Conservation (phyloP, 371 early-diverging fungal genomes). For the Saksenaea oblongispora region DNA sequence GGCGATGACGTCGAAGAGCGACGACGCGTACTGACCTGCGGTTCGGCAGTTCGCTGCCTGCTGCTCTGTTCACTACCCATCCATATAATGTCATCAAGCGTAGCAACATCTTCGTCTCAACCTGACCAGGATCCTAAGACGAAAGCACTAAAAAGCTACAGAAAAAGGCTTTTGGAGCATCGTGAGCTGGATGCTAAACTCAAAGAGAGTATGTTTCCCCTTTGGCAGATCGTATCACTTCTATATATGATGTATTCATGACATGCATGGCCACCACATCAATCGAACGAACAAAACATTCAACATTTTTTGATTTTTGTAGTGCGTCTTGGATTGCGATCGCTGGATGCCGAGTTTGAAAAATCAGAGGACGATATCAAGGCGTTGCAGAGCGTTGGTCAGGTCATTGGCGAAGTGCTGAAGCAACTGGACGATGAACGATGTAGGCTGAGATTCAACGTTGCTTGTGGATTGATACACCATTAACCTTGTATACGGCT, state of each 20-base stretch:
- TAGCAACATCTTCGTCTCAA: constrained; percentile 28
- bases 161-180: constrained; percentile 88
- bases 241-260: background rate
- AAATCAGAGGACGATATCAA: constrained; percentile 99
- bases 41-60: background rate
- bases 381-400: constrained; percentile 98
- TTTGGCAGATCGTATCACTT: background rate
- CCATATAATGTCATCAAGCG: constrained; percentile 27
- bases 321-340: constrained; percentile 87
- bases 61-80: background rate
- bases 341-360: constrained; percentile 86
- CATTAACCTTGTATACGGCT: background rate
- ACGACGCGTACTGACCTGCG: too few species aligned
- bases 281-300: background rate
- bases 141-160: constrained; percentile 84
- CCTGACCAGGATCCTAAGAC: constrained; percentile 46
- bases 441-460: constrained; percentile 61
- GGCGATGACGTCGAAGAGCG: too few species aligned
- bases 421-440: constrained; percentile 98
- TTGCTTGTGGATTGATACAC: background rate
- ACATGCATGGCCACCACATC: background rate
- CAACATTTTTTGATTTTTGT: constrained; percentile 13
- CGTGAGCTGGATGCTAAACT: constrained; percentile 93
- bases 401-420: constrained; percentile 99
- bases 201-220: constrained; percentile 78